Base-by-base conservation (phyloP, 164 flowering plant species). In the Tetracentron sinense region DNA sequence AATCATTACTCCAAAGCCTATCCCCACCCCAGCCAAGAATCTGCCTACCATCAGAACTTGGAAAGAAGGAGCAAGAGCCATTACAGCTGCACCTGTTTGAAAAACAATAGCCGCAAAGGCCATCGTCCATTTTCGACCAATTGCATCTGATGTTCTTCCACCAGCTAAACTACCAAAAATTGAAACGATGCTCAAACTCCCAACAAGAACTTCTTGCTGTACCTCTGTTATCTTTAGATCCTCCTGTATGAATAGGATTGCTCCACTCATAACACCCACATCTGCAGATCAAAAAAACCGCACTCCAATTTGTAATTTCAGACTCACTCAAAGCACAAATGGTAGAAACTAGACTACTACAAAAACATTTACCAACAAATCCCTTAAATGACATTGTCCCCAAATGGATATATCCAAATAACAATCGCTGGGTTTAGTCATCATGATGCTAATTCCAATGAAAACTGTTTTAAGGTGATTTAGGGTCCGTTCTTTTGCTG, bases 231-330 rank as follows among this genome's bases (percentile, higher is more conserved):
- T 90, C 25, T 88, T 85, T 42, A 92, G 69, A 70, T 92, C 96
- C 67, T 92, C 83, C 59, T 92, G 81, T 56, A 92, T 92, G 72
- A 88, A 92, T 53, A 92, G 49, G 67, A 92, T 81, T 35, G 96
- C 98, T 67, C 98, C 98, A 65, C 98, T 92, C 98, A 90, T 92
- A 23, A 92, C 98, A 42, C 98, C 98, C 6, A 88, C 94, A 78
- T 92, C 98, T 92, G 88, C 68, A 73, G 17, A 75, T 70, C 4
- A 48, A 58, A 46, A 65, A 51, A 46, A 29, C 47, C 46, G 21
- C 64, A 44, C 47, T 27, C 50, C 7, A 58, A 44, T 14, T 15
- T 11, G 23, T 21, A 35, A 33, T 0, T 16, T 62, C 48, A 48
- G n/a, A n/a, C n/a, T n/a, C 6, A 59, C 7, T 62, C 27, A 42